Conservation (phyloP, 306 rosid genomes). For the Prunus padus region DNA sequence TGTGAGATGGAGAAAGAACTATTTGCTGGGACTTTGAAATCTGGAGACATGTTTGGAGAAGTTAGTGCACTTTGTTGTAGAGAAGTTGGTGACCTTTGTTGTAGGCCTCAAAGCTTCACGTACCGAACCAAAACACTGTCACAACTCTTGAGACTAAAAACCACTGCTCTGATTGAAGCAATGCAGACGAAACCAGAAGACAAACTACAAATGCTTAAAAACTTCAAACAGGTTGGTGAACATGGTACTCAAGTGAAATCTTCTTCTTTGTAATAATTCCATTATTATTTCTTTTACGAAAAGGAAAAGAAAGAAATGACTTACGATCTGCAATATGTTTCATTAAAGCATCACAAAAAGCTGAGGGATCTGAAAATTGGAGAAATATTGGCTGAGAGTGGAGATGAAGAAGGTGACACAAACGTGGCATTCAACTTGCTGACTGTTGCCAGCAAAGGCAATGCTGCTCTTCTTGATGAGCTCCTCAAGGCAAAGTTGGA, state of each 20-base stretch:
- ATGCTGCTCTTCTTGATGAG: constrained; percentile 74
- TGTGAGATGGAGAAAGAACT: constrained; percentile 51
- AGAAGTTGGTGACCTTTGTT: constrained; percentile 75
- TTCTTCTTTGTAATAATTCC: background rate
- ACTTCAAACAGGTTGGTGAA: constrained; percentile 62
- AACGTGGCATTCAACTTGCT: constrained; percentile 47
- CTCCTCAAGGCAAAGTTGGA: constrained; percentile 76
- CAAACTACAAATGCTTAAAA: constrained; percentile 50
- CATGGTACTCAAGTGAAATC: background rate
- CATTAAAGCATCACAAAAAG: constrained; percentile 65
- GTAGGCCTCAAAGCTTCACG: constrained; percentile 60
- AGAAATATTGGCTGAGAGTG: constrained; percentile 42
- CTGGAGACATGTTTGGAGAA: constrained; percentile 82
- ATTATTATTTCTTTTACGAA: background rate
- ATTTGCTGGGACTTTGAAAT: constrained; percentile 53
- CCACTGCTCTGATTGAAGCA: constrained; percentile 50
- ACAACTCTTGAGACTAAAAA: constrained; percentile 78
- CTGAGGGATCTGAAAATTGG: constrained; percentile 45
- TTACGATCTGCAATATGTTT: constrained; percentile 1
- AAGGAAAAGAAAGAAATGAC: background rate
- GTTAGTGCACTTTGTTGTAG: constrained; percentile 73
- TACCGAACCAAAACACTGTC: constrained; percentile 84
- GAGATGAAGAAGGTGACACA: constrained; percentile 56
- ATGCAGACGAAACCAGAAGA: constrained; percentile 60
- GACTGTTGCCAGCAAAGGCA: constrained; percentile 58